phyloP scores from a whole-genome alignment of 148 eudicot genomes.

The Persicaria maculosa region DNA sequence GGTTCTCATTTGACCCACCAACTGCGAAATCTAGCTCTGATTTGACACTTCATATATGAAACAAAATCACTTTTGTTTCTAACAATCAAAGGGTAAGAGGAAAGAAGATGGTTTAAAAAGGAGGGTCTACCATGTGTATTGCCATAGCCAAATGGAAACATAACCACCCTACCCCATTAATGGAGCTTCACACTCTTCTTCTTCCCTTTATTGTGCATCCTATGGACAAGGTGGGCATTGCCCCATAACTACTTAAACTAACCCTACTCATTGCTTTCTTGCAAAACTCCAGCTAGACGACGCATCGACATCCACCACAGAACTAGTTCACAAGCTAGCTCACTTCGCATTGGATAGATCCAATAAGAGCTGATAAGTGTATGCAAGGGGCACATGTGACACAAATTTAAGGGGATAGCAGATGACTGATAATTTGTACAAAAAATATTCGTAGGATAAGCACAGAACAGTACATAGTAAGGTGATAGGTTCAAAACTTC shows the following conservation, averaged over 20 bases:
- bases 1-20: conserved; percentile 5
- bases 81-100: background rate
- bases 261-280: background rate
- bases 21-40: background rate
- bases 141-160: conserved; percentile 1
- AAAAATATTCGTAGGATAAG: conserved; percentile 2
- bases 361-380: too few relatives aligned
- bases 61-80: background rate
- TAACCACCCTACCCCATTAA: background rate
- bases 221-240: background rate
- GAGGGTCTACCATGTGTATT: conserved; percentile 10
- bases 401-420: background rate
- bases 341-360: too few relatives aligned
- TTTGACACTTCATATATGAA: background rate
- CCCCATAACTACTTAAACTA: background rate
- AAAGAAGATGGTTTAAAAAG: background rate
- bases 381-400: too few relatives aligned
- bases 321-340: too few relatives aligned
- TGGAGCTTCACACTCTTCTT: background rate
- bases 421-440: background rate
- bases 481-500: background rate
- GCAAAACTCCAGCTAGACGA: background rate
- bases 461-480: conserved; percentile 3
- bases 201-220: background rate
- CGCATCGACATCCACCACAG: too few relatives aligned